Evolutionary conservation across 805 yeast genomes (phyloP).

Genomic region (Citeromyces matritensis): DNA sequence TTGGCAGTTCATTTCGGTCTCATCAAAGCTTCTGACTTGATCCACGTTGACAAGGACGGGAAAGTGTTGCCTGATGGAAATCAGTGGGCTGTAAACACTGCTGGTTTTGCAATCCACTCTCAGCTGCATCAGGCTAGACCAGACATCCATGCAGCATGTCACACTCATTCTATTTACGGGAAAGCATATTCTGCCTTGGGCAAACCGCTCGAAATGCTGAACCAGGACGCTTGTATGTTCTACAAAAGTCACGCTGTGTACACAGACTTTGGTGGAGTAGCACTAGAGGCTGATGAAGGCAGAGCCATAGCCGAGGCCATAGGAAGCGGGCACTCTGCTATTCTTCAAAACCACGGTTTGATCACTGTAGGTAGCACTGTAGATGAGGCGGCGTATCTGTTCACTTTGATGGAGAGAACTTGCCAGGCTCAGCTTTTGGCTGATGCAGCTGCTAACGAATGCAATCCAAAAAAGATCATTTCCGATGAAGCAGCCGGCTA

Average conservation of each 20-base stretch:
- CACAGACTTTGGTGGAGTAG: constrained; percentile 65
- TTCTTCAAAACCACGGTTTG: constrained; percentile 61
- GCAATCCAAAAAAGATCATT: constrained; percentile 23
- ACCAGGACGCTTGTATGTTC: constrained; percentile 62
- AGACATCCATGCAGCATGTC: constrained; percentile 60
- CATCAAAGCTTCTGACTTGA: constrained; percentile 46
- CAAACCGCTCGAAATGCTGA: constrained; percentile 58
- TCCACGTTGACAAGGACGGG: constrained; percentile 48
- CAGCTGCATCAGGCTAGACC: constrained; percentile 56
- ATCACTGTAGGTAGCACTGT: constrained; percentile 57
- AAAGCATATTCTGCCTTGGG: constrained; percentile 55
- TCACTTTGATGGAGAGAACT: constrained; percentile 43
- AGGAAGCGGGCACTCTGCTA: constrained; percentile 41
- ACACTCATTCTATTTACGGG: constrained; percentile 51
- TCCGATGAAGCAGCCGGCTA: constrained; percentile 53
- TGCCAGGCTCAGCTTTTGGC: constrained; percentile 56
- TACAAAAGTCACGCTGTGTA: constrained; percentile 56
- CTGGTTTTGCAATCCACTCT: constrained; percentile 60
- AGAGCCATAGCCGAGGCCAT: constrained; percentile 41
- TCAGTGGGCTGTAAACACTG: constrained; percentile 34
- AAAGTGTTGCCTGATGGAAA: constrained; percentile 43
- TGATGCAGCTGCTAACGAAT: constrained; percentile 31
- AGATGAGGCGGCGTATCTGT: constrained; percentile 62
- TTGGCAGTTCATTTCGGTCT: constrained; percentile 61
- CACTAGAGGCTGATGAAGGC: constrained; percentile 53